Evolutionary conservation across 1,284 basidiomycete genomes (phyloP).

Genomic region (Boletus sp.): DNA sequence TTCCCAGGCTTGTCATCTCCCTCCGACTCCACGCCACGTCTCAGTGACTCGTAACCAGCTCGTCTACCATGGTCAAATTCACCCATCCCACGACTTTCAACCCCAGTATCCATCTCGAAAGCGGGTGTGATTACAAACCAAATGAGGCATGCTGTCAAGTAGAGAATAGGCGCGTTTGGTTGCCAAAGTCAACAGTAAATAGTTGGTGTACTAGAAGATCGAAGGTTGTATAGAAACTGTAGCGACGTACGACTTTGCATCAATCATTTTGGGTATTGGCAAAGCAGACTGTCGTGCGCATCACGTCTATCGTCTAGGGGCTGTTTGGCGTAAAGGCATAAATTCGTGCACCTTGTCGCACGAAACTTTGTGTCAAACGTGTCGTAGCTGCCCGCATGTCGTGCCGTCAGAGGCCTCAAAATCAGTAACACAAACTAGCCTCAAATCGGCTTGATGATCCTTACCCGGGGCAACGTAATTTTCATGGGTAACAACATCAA

Average conservation of each 20-base stretch:
- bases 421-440: slow-evolving; percentile 22
- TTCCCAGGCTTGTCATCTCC: slow-evolving; percentile 22
- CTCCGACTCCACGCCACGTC: too few species aligned
- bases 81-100: slow-evolving; percentile 7
- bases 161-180: slow-evolving; percentile 5
- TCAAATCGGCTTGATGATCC: slow-evolving; percentile 33
- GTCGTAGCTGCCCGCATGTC: slow-evolving; percentile 32
- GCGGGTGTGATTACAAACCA: slow-evolving; percentile 22
- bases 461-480: slow-evolving; percentile 78
- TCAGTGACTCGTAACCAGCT: slow-evolving; percentile 2
- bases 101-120: slow-evolving; percentile 9
- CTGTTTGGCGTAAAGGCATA: slow-evolving; percentile 45
- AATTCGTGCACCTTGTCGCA: slow-evolving; percentile 69
- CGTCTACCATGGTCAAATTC: not conserved
- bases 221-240: slow-evolving; percentile 23
- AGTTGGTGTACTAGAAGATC: slow-evolving; percentile 29
- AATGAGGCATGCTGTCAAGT: slow-evolving; percentile 13
- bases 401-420: slow-evolving; percentile 17
- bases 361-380: slow-evolving; percentile 58
- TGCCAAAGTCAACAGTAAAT: slow-evolving; percentile 24
- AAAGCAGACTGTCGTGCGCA: slow-evolving; percentile 7
- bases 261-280: slow-evolving; percentile 4
- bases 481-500: slow-evolving; percentile 69
- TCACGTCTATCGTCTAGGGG: slow-evolving; percentile 33
- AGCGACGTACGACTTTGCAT: slow-evolving; percentile 14